phyloP scores from a whole-genome alignment of 768 basidiomycete genomes.

The Lactarius pseudohatsudake region DNA sequence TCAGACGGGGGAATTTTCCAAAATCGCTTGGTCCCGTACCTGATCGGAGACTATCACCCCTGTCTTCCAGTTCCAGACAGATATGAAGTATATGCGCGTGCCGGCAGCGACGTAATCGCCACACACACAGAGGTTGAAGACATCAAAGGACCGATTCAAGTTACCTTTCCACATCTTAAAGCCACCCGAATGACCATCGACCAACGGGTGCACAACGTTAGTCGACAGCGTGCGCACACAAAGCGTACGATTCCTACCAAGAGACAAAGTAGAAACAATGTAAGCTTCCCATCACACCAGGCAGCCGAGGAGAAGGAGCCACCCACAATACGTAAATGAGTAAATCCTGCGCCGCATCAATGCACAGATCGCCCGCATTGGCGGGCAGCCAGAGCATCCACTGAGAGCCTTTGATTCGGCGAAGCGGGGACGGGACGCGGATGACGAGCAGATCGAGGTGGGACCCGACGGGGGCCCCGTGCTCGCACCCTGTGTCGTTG shows the following conservation, averaged over 20 bases:
- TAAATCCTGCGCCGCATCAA: conserved; percentile 21
- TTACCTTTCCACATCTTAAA: background rate
- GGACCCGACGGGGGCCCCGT: background rate
- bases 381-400: conserved; percentile 10
- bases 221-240: conserved; percentile 11
- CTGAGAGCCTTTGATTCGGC: conserved; percentile 13
- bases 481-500: background rate
- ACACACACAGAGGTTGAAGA: background rate
- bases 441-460: conserved; percentile 6
- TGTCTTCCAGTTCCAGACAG: conserved; percentile 26
- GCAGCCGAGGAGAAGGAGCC: background rate
- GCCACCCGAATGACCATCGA: background rate
- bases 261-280: background rate
- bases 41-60: conserved; percentile 6
- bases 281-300: background rate
- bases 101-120: conserved; percentile 17
- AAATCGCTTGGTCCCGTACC: background rate
- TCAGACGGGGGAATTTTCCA: background rate
- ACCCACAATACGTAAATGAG: conserved; percentile 19
- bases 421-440: conserved; percentile 12
- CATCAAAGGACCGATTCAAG: background rate
- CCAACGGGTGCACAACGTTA: conserved; percentile 2
- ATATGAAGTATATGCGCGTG: conserved; percentile 12
- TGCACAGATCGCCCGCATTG: background rate
- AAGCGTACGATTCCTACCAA: conserved; percentile 7